phyloP scores from a whole-genome alignment of 192 early-diverging fungal species.

The Rhizophagus sp. region DNA sequence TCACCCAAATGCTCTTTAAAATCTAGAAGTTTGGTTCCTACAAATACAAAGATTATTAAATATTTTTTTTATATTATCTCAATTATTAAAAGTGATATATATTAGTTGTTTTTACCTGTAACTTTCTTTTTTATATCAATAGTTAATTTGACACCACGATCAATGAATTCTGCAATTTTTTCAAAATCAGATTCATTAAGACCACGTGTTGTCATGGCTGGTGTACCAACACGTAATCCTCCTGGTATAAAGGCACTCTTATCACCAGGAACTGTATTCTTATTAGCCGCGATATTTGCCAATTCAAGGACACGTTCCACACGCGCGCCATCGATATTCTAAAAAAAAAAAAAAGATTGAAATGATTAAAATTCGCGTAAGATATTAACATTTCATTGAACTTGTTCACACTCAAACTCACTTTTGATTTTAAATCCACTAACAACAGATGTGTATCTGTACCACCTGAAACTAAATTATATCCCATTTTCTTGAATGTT shows the following conservation, averaged over 20 bases:
- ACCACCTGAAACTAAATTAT: constrained; percentile 86
- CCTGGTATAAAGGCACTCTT: constrained; percentile 90
- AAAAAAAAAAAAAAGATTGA: constrained; percentile 24
- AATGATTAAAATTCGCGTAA: too few relatives aligned
- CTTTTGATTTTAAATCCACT: constrained; percentile 79
- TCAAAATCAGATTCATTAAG: constrained; percentile 86
- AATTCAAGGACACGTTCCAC: constrained; percentile 95
- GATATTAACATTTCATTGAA: too few relatives aligned
- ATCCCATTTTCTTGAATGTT: constrained; percentile 69
- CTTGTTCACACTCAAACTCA: neutral
- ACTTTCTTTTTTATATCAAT: constrained; percentile 67
- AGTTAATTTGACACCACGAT: constrained; percentile 83
- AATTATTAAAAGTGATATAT: neutral
- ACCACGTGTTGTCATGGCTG: constrained; percentile 97
- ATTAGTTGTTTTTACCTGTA: constrained; percentile 41
- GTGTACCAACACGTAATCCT: constrained; percentile 92
- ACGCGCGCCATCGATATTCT: constrained; percentile 92
- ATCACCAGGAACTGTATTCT: constrained; percentile 99
- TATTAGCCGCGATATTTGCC: constrained; percentile 97
- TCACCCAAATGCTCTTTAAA: constrained; percentile 87
- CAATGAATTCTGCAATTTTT: constrained; percentile 83
- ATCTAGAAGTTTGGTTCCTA: constrained; percentile 77
- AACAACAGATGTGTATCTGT: constrained; percentile 96
- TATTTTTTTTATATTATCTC: neutral
- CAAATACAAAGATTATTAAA: neutral